Conservation (phyloP, 2,329 filamentous ascomycete genomes). For the Paraphaeosphaeria sporulosa region DNA sequence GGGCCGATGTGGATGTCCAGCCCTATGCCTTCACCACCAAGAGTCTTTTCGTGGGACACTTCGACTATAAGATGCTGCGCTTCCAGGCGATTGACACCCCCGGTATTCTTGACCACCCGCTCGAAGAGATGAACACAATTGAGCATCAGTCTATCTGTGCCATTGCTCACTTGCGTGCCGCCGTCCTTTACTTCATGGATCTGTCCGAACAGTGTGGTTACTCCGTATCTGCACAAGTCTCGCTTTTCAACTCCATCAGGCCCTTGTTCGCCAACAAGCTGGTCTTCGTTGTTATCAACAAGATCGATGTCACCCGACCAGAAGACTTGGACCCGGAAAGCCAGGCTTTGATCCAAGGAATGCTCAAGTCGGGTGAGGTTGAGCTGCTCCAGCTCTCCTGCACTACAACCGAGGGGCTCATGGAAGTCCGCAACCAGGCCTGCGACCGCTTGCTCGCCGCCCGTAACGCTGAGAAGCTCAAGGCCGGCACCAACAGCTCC, state of each 20-base stretch:
- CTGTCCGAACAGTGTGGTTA: constrained; percentile 96
- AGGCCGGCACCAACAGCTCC: constrained; percentile 80
- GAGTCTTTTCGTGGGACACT: constrained; percentile 95
- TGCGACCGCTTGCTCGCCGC: constrained; percentile 94
- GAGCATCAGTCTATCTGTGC: constrained; percentile 99
- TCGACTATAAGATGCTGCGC: constrained; percentile 93
- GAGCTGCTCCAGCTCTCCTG: constrained; percentile 94
- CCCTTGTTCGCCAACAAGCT: constrained; percentile 97
- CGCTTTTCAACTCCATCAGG: constrained; percentile 95
- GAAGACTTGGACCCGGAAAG: constrained; percentile 85
- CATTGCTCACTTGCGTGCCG: constrained; percentile 93
- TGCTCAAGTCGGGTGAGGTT: constrained; percentile 87
- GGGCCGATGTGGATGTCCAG: constrained; percentile 95
- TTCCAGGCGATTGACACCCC: constrained; percentile 97
- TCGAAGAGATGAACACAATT: constrained; percentile 99
- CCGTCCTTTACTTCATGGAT: constrained; percentile 98
- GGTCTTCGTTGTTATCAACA: constrained; percentile 97
- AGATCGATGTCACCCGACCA: constrained; percentile 89
- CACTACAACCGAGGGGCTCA: constrained; percentile 92
- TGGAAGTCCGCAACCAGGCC: constrained; percentile 91
- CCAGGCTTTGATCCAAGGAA: constrained; percentile 77
- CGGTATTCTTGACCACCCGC: constrained; percentile 95
- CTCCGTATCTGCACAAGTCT: constrained; percentile 89
- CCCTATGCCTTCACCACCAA: constrained; percentile 99
- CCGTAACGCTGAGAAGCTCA: constrained; percentile 93